Evolutionary conservation across 176 grass and related monocot genomes (phyloP), one percentile per base, ranked within the genome.

Genomic region (Lolium perenne): DNA sequence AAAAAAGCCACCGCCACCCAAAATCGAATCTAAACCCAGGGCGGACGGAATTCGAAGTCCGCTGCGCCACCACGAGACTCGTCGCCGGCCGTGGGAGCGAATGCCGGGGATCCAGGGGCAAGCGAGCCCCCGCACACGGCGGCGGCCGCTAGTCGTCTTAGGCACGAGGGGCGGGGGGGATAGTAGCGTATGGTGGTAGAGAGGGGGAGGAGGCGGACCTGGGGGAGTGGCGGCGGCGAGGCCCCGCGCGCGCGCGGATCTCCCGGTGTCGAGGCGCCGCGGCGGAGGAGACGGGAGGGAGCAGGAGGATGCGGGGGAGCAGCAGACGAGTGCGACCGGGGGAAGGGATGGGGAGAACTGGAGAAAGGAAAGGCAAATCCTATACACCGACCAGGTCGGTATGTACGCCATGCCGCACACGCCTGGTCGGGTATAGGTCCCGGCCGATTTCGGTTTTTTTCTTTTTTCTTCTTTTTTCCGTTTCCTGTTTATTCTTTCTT

Each of bases 91-190:
- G 60, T 5, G 41, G 32, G 41, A 11, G 9, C 25, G 13, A 58
- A 71, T 14, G 65, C 35, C 54, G 15, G 64, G 57, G 43, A 88
- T 79, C 87, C 76, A 63, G 68, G 35, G 71, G 43, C 54, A 65
- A 66, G 32, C 51, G 5, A 78, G 23, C 38, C 1, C 8, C 26
- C 38, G 21, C 54, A 21, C 53, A 14, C 7, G 15, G 11, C 70
- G 23, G 58, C 56, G 23, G 58, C 68, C 25, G 25, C 15, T 13
- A 16, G 56, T 70, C 17, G 17, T 6, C 81, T 40, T 25, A 46
- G 75, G 14, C n/a, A 35, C n/a, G 65, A 41, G 65, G 40, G 43
- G 38, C 53, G 43, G 20, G 13, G 57, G 48, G 8, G 22, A 29
- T 54, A 6, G 11, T 22, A 16, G 80, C 20, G 14, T 32, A 40